A percentile compares a stretch with the other conserved stretches of the same genome.
Conservation (phyloP, 257 asterid species). For the Solanum chaucha region DNA sequence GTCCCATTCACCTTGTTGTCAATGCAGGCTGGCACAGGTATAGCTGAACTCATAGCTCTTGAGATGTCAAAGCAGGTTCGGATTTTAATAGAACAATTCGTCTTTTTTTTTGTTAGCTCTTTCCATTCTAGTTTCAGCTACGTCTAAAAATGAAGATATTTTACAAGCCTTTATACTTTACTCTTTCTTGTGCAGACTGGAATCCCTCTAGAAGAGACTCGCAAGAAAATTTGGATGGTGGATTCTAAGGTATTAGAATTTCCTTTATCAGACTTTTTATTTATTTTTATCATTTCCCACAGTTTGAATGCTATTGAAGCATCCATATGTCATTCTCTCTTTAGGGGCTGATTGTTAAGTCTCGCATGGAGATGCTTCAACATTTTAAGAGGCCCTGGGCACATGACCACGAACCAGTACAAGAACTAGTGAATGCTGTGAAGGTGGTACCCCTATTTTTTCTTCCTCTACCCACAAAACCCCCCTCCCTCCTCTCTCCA, state of each 20-base stretch:
- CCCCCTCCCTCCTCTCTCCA: neutral
- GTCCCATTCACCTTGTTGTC: conserved; percentile 6
- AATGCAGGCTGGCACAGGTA: conserved; percentile 93
- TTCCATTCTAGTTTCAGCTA: neutral
- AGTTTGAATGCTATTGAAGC: neutral
- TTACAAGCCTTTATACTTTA: neutral
- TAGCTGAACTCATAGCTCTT: conserved; percentile 90
- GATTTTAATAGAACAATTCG: neutral
- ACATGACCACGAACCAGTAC: conserved; percentile 66
- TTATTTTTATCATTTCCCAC: neutral
- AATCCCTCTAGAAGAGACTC: conserved; percentile 72
- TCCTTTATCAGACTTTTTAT: neutral
- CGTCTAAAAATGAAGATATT: neutral
- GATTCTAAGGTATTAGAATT: conserved; percentile 26
- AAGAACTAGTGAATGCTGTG: conserved; percentile 59
- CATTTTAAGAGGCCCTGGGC: conserved; percentile 92
- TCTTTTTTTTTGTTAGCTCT: neutral
- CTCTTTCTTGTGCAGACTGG: conserved; percentile 46
- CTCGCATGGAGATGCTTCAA: conserved; percentile 70
- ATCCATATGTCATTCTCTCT: neutral
- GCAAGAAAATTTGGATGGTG: conserved; percentile 81
- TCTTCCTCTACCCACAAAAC: neutral
- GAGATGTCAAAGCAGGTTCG: conserved; percentile 85
- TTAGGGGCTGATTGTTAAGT: conserved; percentile 68
- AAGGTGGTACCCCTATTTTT: conserved; percentile 28